A percentile compares a stretch with the other conserved stretches of the same genome.
Evolutionary conservation across 768 basidiomycete genomes (phyloP).

Genomic region (Collybia sordida): DNA sequence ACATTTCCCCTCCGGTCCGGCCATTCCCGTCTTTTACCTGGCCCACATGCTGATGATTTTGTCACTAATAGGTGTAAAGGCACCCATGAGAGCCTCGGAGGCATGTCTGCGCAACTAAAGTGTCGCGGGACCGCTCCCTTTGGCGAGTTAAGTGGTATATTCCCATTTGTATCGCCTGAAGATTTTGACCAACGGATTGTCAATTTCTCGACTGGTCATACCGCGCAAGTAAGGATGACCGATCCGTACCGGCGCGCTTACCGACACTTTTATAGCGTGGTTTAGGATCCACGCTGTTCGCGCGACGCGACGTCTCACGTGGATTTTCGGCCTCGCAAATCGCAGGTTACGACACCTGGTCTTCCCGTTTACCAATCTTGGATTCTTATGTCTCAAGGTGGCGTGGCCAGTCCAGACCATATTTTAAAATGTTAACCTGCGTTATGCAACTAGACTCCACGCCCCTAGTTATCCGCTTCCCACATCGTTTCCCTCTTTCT

Average conservation of each 20-base stretch:
- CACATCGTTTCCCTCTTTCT: conserved; percentile 56
- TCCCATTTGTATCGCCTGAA: conserved; percentile 37
- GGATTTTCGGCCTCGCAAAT: conserved; percentile 47
- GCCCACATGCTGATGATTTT: conserved; percentile 2
- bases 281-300: conserved; percentile 24
- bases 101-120: conserved; percentile 47
- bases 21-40: conserved; percentile 2
- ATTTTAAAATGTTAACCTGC: conserved; percentile 7
- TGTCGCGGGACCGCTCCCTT: conserved; percentile 55
- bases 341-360: conserved; percentile 39
- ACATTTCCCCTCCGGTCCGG: conserved; percentile 60
- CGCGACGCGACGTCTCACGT: conserved; percentile 56
- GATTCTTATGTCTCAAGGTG: conserved; percentile 38
- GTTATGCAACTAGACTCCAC: conserved; percentile 37
- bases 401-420: conserved; percentile 6
- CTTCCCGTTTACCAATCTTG: conserved; percentile 22
- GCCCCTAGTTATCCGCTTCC: conserved; percentile 57
- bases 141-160: conserved; percentile 52
- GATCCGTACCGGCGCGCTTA: neutral
- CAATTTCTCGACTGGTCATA: conserved; percentile 38
- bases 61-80: conserved; percentile 24
- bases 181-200: conserved; percentile 27
- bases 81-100: conserved; percentile 38
- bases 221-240: conserved; percentile 16
- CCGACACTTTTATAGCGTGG: neutral